Percentiles rank a stretch among this genome's conserved stretches.
Evolutionary conservation across 139 green algal species (phyloP).

Genomic region (Picochlorum sp.): DNA sequence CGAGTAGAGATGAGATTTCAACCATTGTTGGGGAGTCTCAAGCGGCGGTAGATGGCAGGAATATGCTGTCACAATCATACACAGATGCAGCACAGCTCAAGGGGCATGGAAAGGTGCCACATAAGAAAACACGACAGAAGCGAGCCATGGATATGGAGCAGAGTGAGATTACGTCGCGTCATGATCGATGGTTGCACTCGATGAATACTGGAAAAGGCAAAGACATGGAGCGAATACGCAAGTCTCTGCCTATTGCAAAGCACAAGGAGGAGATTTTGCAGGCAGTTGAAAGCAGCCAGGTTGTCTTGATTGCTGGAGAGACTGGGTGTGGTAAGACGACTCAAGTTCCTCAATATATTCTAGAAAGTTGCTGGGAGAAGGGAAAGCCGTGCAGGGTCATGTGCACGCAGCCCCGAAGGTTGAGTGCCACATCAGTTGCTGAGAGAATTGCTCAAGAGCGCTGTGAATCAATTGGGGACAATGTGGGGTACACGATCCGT

Average conservation of each 20-base stretch:
- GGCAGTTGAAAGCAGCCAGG: constrained; percentile 28
- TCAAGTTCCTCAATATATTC: constrained; percentile 77
- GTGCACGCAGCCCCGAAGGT: constrained; percentile 80
- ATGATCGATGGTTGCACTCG: constrained; percentile 8
- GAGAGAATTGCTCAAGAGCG: constrained; percentile 67
- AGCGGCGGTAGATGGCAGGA: background rate
- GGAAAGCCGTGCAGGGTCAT: constrained; percentile 73
- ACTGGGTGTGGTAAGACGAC: constrained; percentile 83
- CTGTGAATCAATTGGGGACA: constrained; percentile 50
- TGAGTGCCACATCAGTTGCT: constrained; percentile 69
- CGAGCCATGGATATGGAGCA: constrained; percentile 9
- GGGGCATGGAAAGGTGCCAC: background rate
- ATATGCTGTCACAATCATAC: constrained; percentile 9
- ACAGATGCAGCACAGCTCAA: constrained; percentile 1
- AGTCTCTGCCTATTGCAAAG: constrained; percentile 36
- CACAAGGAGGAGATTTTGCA: constrained; percentile 34
- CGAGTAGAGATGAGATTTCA: constrained; percentile 21
- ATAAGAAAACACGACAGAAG: background rate
- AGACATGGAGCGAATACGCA: constrained; percentile 12
- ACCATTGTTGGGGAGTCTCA: constrained; percentile 6
- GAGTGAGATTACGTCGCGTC: constrained; percentile 15
- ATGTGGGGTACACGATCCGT: constrained; percentile 71
- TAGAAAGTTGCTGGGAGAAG: constrained; percentile 61
- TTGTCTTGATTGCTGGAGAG: constrained; percentile 70
- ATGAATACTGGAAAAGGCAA: constrained; percentile 13